Evolutionary conservation across 805 yeast genomes (phyloP), one percentile per base, ranked within the genome.

Genomic region (Henningerozyma blattae): DNA sequence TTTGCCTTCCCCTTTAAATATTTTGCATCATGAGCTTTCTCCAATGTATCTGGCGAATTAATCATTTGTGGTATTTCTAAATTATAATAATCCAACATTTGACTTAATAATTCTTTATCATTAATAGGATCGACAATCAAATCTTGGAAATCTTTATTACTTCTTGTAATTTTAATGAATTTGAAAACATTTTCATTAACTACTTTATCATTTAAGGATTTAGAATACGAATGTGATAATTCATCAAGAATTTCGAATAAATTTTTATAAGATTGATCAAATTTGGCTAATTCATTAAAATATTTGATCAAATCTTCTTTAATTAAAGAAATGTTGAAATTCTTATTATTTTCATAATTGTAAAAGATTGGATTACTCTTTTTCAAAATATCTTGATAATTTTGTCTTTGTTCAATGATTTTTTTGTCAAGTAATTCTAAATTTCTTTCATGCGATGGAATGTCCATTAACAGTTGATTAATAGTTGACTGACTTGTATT

Each of bases 131-230:
- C 50, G 22, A 45, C 42, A 13, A 34, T 35, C 20, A 46, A 22
- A 25, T 52, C 38, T 9, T 43, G 38, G 31, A 45, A 34, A 27
- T 35, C 38, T 24, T 41, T 44, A 30, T 44, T 36, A n/a, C n/a
- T n/a, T 20, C 51, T 52, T 28, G 56, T 34, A 18, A 41, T 65
- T 30, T 71, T 67, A 22, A 65, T 65, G 48, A 51, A 79, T 10
- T 61, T 59, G 15, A 68, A 61, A 14, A 85, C 76, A 1, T 87
- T 76, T 15, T 64, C 68, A 52, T 84, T 84, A 15, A 87, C 95
- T 0, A 87, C 93, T 6, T 75, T 72, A 56, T 87, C 95, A 50
- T 87, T 85, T 59, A 85, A 73, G 47, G 85, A 80, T 31, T 81
- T 83, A 46, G 85, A 83, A 56, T 81, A 86, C n/a, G 70, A 68